These are phyloP conservation scores for Globisporangium canariense DNA, from an alignment of 352 stramenopile species.

Conservation along the genomic window DNA sequence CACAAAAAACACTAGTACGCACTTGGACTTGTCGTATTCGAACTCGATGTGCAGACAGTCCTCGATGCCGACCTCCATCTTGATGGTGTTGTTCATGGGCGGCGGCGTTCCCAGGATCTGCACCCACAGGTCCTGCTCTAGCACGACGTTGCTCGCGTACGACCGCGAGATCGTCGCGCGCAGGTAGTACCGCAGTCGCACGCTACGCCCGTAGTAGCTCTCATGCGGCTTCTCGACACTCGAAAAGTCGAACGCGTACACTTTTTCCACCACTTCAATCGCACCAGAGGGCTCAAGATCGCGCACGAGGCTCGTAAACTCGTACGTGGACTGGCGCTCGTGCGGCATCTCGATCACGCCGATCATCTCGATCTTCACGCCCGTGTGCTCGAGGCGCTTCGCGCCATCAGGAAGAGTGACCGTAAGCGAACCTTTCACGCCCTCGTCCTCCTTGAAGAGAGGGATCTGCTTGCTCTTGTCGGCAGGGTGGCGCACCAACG, in stretches of 20 bases:
- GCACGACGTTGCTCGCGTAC: slow-evolving; percentile 88
- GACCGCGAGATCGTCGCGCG: slow-evolving; percentile 90
- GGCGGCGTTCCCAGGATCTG: slow-evolving; percentile 67
- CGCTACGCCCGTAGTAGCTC: slow-evolving; percentile 96
- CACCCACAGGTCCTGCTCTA: slow-evolving; percentile 94
- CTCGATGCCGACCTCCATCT: slow-evolving; percentile 99
- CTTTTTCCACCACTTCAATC: slow-evolving; percentile 34
- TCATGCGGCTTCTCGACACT: slow-evolving; percentile 95
- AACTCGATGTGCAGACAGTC: slow-evolving; percentile 99
- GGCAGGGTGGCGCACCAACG: slow-evolving; percentile 18
- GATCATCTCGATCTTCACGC: slow-evolving; percentile 95
- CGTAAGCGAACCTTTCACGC: slow-evolving; percentile 59
- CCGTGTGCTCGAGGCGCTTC: slow-evolving; percentile 95
- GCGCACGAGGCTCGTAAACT: slow-evolving; percentile 91
- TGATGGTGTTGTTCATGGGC: slow-evolving; percentile 91
- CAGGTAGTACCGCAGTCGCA: slow-evolving; percentile 95
- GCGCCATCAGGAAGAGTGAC: slow-evolving; percentile 68
- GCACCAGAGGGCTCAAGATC: slow-evolving; percentile 89
- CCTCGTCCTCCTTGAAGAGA: slow-evolving; percentile 52
- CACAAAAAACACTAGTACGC: slow-evolving; percentile 25
- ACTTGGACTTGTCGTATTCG: slow-evolving; percentile 96
- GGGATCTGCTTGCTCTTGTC: slow-evolving; percentile 38
- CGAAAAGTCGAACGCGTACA: slow-evolving; percentile 92
- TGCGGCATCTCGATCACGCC: slow-evolving; percentile 90
- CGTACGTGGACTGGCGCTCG: slow-evolving; percentile 76